Evolutionary conservation across 805 yeast genomes (phyloP), one percentile per base, ranked within the genome.

Genomic region (Sugiyamaella qingdaonensis): DNA sequence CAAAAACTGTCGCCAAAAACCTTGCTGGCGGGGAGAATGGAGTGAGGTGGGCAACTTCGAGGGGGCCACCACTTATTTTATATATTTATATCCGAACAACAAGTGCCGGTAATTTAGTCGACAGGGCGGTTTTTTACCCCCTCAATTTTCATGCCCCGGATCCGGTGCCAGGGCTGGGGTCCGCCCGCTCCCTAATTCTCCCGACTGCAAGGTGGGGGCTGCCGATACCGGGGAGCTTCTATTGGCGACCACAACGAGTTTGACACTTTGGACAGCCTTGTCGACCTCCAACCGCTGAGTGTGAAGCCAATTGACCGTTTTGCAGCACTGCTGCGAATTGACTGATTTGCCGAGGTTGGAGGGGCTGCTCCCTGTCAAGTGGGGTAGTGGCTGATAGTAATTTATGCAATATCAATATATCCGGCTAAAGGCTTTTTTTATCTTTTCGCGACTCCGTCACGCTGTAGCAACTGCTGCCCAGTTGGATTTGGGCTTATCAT

Each of bases 141-240:
- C 43, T 39, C 43, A 39, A 39, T 39, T 39, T 39, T 39, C 43
- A 39, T 39, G 43, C 13, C n/a, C 43, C 43, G 19, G 8, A 39
- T n/a, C 24, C 13, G 43, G 43, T 16, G 4, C 43, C 24, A 19
- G 43, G 43, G 43, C 43, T 39, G 43, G 43, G 43, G 43, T 13
- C 24, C 24, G 4, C 43, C 43, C 8, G 16, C 21, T 39, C 43
- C 43, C 43, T 39, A 39, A 39, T 39, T 39, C 14, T 39, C 19
- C 43, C 43, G 43, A 39, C 43, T 16, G 8, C 24, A 21, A 14
- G 43, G 43, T 14, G 43, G 43, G 43, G 43, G 24, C 19, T 14
- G 43, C 43, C 43, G 43, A 39, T 16, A 39, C 13, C 43, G 43
- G 43, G 43, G 8, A 24, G 7, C 29, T 4, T 4, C 29, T 7